A percentile compares a stretch with the other conserved stretches of the same genome.
Evolutionary conservation across 495 filamentous ascomycete genomes (phyloP).

Genomic region (Xylaria sp.): DNA sequence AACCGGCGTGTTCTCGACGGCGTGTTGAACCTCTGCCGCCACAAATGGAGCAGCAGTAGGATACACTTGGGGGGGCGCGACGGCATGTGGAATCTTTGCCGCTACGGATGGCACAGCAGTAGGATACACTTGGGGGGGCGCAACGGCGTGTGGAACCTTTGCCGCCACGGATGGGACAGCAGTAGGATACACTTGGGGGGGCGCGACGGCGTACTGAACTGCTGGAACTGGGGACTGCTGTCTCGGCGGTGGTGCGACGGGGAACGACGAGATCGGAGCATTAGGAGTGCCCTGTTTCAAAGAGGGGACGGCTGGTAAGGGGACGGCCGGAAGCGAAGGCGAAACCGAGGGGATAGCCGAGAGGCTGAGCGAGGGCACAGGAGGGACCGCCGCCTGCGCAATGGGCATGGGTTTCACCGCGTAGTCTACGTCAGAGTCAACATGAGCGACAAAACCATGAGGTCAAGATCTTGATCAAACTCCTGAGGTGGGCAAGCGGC

Average conservation of each 20-base stretch:
- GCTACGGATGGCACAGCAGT: background rate
- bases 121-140: background rate
- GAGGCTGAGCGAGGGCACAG: background rate
- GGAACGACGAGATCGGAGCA: conserved; percentile 6
- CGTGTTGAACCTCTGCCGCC: background rate
- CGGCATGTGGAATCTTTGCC: background rate
- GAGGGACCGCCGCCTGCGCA: background rate
- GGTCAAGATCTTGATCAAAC: background rate
- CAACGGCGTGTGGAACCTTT: background rate
- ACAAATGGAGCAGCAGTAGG: background rate
- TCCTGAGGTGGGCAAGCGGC: background rate
- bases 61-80: background rate
- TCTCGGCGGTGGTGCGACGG: conserved; percentile 11
- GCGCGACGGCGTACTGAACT: background rate
- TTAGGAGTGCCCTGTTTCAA: background rate
- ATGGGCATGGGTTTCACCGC: background rate
- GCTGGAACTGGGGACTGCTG: background rate
- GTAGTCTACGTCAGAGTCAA: conserved; percentile 1
- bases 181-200: background rate
- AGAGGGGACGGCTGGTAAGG: background rate
- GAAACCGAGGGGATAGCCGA: background rate
- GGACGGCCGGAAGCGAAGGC: background rate
- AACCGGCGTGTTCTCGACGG: background rate
- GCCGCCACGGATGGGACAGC: background rate
- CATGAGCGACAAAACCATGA: background rate